Conservation (phyloP, 768 basidiomycete genomes). For the Suillus bovinus region DNA sequence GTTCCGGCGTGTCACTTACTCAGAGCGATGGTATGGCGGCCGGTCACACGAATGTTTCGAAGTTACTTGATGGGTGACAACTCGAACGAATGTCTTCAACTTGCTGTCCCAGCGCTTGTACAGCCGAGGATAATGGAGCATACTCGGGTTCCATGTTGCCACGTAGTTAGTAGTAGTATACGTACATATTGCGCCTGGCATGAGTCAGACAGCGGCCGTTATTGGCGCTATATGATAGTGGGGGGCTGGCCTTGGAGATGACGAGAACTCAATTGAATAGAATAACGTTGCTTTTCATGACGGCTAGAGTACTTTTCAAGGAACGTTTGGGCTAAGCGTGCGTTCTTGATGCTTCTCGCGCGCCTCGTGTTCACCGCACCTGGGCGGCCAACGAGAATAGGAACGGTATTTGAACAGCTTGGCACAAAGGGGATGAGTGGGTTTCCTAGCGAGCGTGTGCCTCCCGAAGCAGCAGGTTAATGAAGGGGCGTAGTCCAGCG, state of each 20-base stretch:
- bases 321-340: neutral
- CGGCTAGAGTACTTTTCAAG: neutral
- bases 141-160: neutral
- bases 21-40: neutral
- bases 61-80: neutral
- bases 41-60: neutral
- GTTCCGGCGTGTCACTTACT: neutral
- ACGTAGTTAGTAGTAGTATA: too few species aligned
- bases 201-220: neutral
- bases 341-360: conserved; percentile 25
- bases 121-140: neutral
- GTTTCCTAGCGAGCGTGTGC: conserved; percentile 5
- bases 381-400: conserved; percentile 5
- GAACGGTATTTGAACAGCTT: too few species aligned
- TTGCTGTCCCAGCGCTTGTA: neutral
- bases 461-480: conserved; percentile 7
- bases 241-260: neutral
- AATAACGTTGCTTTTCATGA: conserved; percentile 3
- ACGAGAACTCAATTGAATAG: neutral
- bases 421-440: conserved; percentile 6
- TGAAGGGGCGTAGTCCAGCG: conserved; percentile 4
- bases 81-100: neutral
- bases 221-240: neutral
- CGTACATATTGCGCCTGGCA: neutral
- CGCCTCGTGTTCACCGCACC: conserved; percentile 25